A percentile compares a stretch with the other conserved stretches of the same genome.
These are phyloP conservation scores for Fusarium poae DNA, from an alignment of 2,329 filamentous ascomycete species.

Conservation along the genomic window DNA sequence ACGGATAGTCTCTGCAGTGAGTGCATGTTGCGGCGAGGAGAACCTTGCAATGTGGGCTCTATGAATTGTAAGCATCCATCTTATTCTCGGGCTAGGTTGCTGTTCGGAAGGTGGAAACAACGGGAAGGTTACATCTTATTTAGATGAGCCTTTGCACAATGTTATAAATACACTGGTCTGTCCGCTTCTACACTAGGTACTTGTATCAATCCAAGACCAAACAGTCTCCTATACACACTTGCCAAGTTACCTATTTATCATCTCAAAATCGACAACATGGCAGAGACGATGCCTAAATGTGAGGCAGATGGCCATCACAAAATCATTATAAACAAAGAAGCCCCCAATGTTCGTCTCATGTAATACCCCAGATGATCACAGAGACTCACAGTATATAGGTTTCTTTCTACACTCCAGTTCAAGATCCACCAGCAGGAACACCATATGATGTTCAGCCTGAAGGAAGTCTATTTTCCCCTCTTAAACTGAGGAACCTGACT, in stretches of 20 bases:
- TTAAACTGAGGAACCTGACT: slow-evolving; percentile 59
- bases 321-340: slow-evolving; percentile 39
- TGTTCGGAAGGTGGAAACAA: background rate
- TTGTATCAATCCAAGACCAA: background rate
- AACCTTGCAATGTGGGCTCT: background rate
- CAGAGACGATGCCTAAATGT: slow-evolving; percentile 3
- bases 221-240: background rate
- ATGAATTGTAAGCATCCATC: background rate
- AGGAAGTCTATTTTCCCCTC: slow-evolving; percentile 57
- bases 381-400: slow-evolving; percentile 18
- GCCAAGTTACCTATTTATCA: background rate
- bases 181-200: background rate
- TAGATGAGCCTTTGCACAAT: background rate
- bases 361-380: background rate
- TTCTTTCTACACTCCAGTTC: slow-evolving; percentile 46
- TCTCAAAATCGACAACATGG: background rate
- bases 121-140: background rate
- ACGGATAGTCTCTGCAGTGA: background rate
- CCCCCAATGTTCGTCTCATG: slow-evolving; percentile 32
- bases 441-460: slow-evolving; percentile 44
- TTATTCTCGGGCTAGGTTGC: background rate
- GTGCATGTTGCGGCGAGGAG: background rate
- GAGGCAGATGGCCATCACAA: slow-evolving; percentile 19
- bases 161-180: slow-evolving; percentile 14
- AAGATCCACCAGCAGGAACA: slow-evolving; percentile 46